Evolutionary conservation across 2,329 filamentous ascomycete genomes (phyloP).

Genomic region (Neobulgaria alba): DNA sequence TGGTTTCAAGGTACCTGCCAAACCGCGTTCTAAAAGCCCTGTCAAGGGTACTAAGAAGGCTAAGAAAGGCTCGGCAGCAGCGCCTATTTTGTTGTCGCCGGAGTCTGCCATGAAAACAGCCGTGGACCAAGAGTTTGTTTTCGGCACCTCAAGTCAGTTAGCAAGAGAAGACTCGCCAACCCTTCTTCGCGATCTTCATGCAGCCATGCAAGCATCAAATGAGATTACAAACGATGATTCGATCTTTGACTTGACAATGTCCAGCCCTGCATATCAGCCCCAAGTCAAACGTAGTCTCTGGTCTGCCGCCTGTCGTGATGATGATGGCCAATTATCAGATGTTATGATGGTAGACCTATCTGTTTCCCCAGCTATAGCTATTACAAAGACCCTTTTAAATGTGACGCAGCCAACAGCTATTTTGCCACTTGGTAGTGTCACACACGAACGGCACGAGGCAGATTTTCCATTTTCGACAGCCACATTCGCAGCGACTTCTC

Average conservation of each 20-base stretch:
- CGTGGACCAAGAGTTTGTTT: constrained; percentile 66
- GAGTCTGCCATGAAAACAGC: constrained; percentile 57
- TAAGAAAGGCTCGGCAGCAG: constrained; percentile 31
- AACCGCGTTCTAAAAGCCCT: constrained; percentile 17
- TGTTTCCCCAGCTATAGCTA: constrained; percentile 26
- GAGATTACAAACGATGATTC: constrained; percentile 34
- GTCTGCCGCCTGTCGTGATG: constrained; percentile 60
- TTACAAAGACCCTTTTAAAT: constrained; percentile 1
- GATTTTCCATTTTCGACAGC: no score
- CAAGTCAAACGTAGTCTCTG: constrained; percentile 45
- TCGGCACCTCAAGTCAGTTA: constrained; percentile 80
- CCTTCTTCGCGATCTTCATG: constrained; percentile 52
- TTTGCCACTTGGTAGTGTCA: no score
- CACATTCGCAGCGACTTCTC: no score
- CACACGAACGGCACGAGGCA: background rate
- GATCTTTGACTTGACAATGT: constrained; percentile 21
- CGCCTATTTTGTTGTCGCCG: constrained; percentile 56
- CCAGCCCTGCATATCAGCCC: constrained; percentile 6
- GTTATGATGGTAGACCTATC: constrained; percentile 46
- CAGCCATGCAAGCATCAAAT: constrained; percentile 53
- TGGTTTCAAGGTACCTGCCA: constrained; percentile 17
- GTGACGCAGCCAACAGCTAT: background rate
- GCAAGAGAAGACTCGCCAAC: constrained; percentile 63
- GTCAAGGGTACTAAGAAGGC: constrained; percentile 29
- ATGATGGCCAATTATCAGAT: constrained; percentile 54